Base-by-base conservation (phyloP, 495 filamentous ascomycete species). In the Tuber umbilicatum region DNA sequence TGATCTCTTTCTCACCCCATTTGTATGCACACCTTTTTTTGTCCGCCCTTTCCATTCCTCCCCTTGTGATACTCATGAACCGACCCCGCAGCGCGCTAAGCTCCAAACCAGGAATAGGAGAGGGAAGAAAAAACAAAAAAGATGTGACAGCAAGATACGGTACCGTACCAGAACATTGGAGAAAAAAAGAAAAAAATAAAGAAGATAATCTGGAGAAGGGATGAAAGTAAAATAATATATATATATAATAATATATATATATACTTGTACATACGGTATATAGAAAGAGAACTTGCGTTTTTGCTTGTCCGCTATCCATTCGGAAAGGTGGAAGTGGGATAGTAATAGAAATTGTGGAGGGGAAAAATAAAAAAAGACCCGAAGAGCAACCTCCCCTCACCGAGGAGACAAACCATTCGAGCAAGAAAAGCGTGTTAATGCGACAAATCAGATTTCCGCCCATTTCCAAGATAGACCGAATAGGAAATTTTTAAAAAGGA, bases 161-260 rank as follows among this genome's bases (percentile, higher is more conserved):
- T 55, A 67, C 70, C 76, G 76, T 76, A 68, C 64, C 55, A 70
- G 70, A 78, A 47, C 70, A 37, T 38, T 39, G 70, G 37, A 55
- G 73, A 67, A 70, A 35, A 37, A 76, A 67, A 70, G 27, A 37
- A 4, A 1, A 72, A 77, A 40, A 72, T 43, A 37, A 43, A n/a
- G 69, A 41, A 73, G 67, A 68, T 70, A 73, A 73, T 41, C 42
- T 76, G 69, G 69, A 39, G 70, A 39, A 50, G 47, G 42, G 38
- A 31, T 42, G 45, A 73, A 71, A 69, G 47, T 78, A 21, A 35
- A 72, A 75, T 27, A 38, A 71, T 43, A 43, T 42, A 70, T 42
- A 43, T 23, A 73, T 38, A 72, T 72, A 40, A 40, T 40, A 40
- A 40, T 40, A 40, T 40, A 71, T 38, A 45, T 37, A 70, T 38